Conservation (phyloP, 306 rosid species). For the Morella rubra region DNA sequence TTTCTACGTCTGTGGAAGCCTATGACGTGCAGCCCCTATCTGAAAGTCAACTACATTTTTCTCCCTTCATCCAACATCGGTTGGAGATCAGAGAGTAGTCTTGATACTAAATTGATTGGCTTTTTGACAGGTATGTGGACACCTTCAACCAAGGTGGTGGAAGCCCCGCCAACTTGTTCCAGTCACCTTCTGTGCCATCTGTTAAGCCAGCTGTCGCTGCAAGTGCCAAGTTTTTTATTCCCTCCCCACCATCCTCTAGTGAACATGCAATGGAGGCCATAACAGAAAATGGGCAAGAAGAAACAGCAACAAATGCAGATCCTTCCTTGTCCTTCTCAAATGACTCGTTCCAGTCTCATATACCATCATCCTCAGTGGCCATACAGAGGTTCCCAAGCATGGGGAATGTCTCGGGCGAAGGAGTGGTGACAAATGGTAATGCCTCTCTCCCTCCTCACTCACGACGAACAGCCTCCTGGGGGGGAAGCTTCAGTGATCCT, state of each 20-base stretch:
- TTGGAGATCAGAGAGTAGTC: neutral
- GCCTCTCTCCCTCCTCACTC: constrained; percentile 41
- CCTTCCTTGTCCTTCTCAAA: constrained; percentile 49
- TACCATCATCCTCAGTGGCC: constrained; percentile 21
- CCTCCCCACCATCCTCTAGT: constrained; percentile 51
- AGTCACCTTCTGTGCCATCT: constrained; percentile 63
- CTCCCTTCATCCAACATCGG: neutral
- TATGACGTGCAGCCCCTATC: neutral
- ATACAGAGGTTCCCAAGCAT: constrained; percentile 72
- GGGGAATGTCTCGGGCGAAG: constrained; percentile 51
- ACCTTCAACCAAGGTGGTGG: constrained; percentile 85
- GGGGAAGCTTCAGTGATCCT: constrained; percentile 55
- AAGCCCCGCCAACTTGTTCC: constrained; percentile 64
- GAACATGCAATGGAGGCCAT: constrained; percentile 57
- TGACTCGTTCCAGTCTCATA: constrained; percentile 45
- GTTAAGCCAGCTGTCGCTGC: constrained; percentile 60
- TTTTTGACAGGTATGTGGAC: constrained; percentile 82
- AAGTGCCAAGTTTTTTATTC: constrained; percentile 78
- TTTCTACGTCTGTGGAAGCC: neutral
- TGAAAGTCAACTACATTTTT: neutral
- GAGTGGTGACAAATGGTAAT: constrained; percentile 15
- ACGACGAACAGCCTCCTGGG: constrained; percentile 84
- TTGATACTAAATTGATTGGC: constrained; percentile 10
- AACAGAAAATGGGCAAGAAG: constrained; percentile 66
- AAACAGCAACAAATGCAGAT: constrained; percentile 30